Conservation (phyloP, 805 yeast genomes). For the Grigorovia jiainica region DNA sequence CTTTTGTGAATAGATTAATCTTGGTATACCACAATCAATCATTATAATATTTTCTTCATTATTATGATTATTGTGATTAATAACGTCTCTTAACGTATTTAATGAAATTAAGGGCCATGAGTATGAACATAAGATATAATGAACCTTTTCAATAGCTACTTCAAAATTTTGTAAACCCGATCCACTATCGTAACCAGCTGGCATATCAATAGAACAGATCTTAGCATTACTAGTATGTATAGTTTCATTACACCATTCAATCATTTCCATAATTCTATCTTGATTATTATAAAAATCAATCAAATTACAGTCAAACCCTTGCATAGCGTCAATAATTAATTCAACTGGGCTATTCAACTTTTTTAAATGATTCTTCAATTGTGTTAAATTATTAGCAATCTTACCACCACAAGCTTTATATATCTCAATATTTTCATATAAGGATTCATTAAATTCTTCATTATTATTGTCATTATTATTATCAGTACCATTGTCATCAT, state of each 20-base stretch:
- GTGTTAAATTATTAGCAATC: conserved; percentile 33
- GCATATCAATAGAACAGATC: conserved; percentile 58
- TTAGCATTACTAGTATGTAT: conserved; percentile 8
- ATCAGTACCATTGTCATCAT: conserved; percentile 16
- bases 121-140: conserved; percentile 61
- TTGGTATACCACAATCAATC: conserved; percentile 65
- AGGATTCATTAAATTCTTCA: conserved; percentile 12
- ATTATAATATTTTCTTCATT: conserved; percentile 37
- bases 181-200: conserved; percentile 77
- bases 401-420: conserved; percentile 66
- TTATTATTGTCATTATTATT: conserved; percentile 3
- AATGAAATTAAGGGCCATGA: conserved; percentile 42
- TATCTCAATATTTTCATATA: conserved; percentile 42
- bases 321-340: conserved; percentile 72
- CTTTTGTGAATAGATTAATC: conserved; percentile 36
- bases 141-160: conserved; percentile 34
- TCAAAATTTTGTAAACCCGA: conserved; percentile 43
- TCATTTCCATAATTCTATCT: conserved; percentile 30
- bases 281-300: conserved; percentile 14
- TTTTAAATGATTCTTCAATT: conserved; percentile 30
- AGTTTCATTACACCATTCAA: conserved; percentile 56
- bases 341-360: conserved; percentile 67
- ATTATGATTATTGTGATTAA: conserved; percentile 1
- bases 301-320: conserved; percentile 64
- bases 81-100: conserved; percentile 2